Evolutionary conservation across 371 early-diverging fungal genomes (phyloP).

Genomic region (Choanephora cucurbitarum): DNA sequence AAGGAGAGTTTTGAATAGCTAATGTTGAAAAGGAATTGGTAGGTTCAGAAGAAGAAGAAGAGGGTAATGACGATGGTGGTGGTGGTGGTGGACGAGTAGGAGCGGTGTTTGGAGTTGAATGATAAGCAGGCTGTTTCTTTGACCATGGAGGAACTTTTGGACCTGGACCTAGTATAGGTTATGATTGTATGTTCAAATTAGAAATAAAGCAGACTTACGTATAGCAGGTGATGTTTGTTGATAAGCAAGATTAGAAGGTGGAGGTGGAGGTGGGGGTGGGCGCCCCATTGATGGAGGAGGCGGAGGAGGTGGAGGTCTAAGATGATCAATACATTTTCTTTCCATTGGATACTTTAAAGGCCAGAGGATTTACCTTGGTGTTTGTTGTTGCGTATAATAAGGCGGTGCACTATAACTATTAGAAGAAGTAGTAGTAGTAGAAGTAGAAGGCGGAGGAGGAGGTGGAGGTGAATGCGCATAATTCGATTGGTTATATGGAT

Average conservation of each 20-base stretch:
- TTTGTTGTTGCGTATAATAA: conserved; percentile 4
- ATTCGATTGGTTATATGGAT: conserved; percentile 19
- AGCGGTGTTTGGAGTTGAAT: too few species aligned
- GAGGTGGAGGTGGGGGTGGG: conserved; percentile 16
- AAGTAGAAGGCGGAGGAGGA: not conserved
- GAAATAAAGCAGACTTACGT: too few species aligned
- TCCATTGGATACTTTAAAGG: too few species aligned
- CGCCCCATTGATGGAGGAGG: too few species aligned
- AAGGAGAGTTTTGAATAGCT: conserved; percentile 1
- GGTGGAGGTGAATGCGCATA: conserved; percentile 3
- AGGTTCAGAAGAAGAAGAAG: conserved; percentile 4
- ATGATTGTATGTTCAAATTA: too few species aligned
- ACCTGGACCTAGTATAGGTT: conserved; percentile 3
- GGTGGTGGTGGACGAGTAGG: conserved; percentile 6
- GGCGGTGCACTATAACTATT: not conserved
- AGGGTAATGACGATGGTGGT: conserved; percentile 2
- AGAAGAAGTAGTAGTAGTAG: conserved; percentile 5
- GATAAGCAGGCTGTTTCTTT: too few species aligned
- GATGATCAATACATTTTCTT: too few species aligned
- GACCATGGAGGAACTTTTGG: conserved; percentile 22
- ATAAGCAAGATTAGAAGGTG: conserved; percentile 1
- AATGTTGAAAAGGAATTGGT: not conserved
- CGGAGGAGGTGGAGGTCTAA: too few species aligned
- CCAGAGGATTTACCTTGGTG: too few species aligned
- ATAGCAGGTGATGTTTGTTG: conserved; percentile 7